Evolutionary conservation across 805 yeast genomes (phyloP).

Genomic region (Jamesozyma jinghongensis): DNA sequence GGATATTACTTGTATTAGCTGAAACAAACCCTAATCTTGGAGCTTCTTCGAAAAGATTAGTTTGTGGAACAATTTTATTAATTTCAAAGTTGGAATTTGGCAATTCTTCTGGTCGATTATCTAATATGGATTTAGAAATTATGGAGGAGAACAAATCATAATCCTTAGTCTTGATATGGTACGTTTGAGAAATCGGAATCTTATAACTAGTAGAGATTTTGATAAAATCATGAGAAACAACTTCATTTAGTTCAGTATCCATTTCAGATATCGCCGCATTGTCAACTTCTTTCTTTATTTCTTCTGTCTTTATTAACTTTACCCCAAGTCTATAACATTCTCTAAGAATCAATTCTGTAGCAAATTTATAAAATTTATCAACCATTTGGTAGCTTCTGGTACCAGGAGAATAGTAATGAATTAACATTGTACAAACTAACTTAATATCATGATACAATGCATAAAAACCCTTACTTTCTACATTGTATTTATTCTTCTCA

Average conservation of each 20-base stretch:
- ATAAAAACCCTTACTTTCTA: conserved; percentile 37
- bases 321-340: conserved; percentile 45
- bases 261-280: conserved; percentile 13
- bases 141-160: conserved; percentile 75
- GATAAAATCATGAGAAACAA: conserved; percentile 49
- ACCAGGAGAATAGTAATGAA: conserved; percentile 42
- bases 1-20: conserved; percentile 36
- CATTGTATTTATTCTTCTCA: conserved; percentile 32
- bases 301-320: conserved; percentile 11
- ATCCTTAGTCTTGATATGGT: conserved; percentile 50
- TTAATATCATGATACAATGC: conserved; percentile 59
- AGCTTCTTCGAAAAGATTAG: conserved; percentile 29
- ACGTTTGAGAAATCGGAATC: conserved; percentile 54
- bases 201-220: conserved; percentile 47
- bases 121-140: conserved; percentile 59
- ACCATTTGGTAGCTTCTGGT: conserved; percentile 40
- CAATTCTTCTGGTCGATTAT: conserved; percentile 58
- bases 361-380: conserved; percentile 54
- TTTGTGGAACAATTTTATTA: conserved; percentile 57
- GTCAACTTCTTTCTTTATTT: conserved; percentile 13
- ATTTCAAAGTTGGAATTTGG: conserved; percentile 55
- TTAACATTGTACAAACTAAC: conserved; percentile 41
- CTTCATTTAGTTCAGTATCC: conserved; percentile 29
- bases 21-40: conserved; percentile 40
- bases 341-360: conserved; percentile 54